Evolutionary conservation across 2,329 filamentous ascomycete genomes (phyloP).

Genomic region (Pseudofabraea citricarpa): DNA sequence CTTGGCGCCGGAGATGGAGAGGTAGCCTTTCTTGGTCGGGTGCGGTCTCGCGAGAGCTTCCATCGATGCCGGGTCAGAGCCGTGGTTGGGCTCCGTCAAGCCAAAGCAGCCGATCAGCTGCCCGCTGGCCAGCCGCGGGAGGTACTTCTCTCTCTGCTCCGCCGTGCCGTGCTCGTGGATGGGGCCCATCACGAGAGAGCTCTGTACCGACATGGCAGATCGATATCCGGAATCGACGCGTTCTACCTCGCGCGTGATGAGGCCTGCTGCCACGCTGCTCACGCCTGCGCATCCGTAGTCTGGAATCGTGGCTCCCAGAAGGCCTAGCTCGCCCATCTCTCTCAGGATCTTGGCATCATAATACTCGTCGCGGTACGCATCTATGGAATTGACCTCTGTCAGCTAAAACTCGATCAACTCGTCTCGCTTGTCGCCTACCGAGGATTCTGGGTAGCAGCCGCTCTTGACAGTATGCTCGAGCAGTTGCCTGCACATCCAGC

Average conservation of each 20-base stretch:
- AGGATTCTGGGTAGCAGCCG: constrained; percentile 78
- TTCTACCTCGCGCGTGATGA: constrained; percentile 88
- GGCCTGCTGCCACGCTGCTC: constrained; percentile 77
- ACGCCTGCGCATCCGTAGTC: constrained; percentile 87
- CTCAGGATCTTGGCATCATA: constrained; percentile 81
- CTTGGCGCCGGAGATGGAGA: constrained; percentile 74
- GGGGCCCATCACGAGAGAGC: constrained; percentile 87
- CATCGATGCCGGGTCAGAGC: constrained; percentile 87
- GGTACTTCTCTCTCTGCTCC: constrained; percentile 80
- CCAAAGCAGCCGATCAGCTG: constrained; percentile 83
- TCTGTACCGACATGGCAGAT: constrained; percentile 90
- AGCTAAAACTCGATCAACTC: constrained; percentile 7
- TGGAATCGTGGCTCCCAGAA: constrained; percentile 79
- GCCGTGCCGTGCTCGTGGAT: constrained; percentile 81
- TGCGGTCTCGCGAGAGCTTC: constrained; percentile 82
- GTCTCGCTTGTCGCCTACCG: constrained; percentile 64
- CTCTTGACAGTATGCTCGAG: constrained; percentile 92
- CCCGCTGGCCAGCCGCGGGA: constrained; percentile 78
- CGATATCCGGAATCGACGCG: constrained; percentile 88
- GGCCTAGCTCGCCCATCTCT: constrained; percentile 88
- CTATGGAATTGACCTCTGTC: constrained; percentile 36
- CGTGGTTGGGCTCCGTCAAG: constrained; percentile 88
- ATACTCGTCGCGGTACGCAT: constrained; percentile 80
- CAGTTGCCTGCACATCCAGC: constrained; percentile 81
- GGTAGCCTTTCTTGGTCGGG: constrained; percentile 78